These are phyloP conservation scores for Collariella sp. DNA, from an alignment of 495 filamentous ascomycete species.

Conservation along the genomic window DNA sequence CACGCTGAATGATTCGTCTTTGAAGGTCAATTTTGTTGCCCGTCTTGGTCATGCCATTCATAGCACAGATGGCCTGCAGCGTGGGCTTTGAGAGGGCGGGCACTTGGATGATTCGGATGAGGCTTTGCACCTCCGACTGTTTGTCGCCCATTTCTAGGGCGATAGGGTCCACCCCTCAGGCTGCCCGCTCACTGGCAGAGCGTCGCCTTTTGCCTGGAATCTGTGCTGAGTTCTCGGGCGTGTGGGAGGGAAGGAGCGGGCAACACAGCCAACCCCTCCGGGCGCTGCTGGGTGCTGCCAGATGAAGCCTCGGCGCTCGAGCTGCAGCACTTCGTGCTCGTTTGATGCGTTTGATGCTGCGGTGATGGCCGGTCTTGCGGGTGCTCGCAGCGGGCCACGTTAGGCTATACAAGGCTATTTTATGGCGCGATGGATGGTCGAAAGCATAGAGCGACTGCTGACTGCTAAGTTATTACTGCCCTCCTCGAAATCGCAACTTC, in stretches of 20 bases:
- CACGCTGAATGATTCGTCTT: constrained; percentile 63
- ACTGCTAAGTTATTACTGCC: background rate
- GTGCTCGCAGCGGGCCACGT: background rate
- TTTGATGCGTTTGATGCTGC: background rate
- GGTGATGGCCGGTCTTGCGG: background rate
- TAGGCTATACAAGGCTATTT: background rate
- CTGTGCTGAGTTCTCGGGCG: background rate
- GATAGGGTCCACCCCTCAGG: background rate
- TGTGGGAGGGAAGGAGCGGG: background rate
- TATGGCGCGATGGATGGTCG: background rate
- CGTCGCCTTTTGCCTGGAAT: background rate
- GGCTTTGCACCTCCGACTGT: constrained; percentile 32
- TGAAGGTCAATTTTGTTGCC: constrained; percentile 79
- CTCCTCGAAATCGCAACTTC: background rate
- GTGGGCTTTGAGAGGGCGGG: constrained; percentile 52
- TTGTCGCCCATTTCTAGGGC: constrained; percentile 12
- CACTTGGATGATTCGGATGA: constrained; percentile 26
- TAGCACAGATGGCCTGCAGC: constrained; percentile 63
- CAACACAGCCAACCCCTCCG: background rate
- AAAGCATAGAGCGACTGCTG: background rate
- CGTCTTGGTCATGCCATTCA: constrained; percentile 59
- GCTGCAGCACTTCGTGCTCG: background rate
- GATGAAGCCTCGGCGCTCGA: background rate
- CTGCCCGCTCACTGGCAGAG: background rate
- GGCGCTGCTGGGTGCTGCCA: background rate